Conservation (phyloP, 2,329 filamentous ascomycete species). For the Aspergillus udagawae region DNA sequence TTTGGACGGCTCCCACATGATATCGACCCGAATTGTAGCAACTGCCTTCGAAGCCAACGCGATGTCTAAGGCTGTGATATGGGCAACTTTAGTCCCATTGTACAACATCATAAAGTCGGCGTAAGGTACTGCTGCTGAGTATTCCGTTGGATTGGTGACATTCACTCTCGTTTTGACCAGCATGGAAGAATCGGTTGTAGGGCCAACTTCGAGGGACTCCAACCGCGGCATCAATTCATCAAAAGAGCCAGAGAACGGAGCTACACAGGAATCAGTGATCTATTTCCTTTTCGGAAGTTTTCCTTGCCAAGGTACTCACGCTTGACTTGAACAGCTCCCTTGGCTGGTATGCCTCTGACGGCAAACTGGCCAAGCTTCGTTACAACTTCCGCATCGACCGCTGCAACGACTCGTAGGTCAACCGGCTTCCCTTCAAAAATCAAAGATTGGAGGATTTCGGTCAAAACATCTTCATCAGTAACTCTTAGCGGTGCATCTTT, state of each 20-base stretch:
- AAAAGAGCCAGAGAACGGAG: constrained; percentile 53
- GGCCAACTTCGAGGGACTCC: constrained; percentile 65
- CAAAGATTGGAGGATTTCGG: constrained; percentile 73
- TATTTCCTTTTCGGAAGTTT: constrained; percentile 20
- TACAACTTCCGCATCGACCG: constrained; percentile 75
- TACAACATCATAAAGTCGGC: constrained; percentile 70
- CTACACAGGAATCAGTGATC: constrained; percentile 41
- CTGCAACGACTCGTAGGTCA: constrained; percentile 69
- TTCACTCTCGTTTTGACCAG: constrained; percentile 70
- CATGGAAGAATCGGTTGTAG: constrained; percentile 68
- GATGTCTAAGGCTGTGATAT: constrained; percentile 64
- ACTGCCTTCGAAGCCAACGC: constrained; percentile 67
- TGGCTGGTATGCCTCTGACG: constrained; percentile 75
- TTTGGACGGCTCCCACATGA: constrained; percentile 68
- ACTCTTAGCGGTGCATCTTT: constrained; percentile 77
- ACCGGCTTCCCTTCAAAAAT: constrained; percentile 70
- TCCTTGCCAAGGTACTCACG: constrained; percentile 61
- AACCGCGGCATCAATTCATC: constrained; percentile 60
- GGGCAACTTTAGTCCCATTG: constrained; percentile 71
- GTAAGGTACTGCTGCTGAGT: constrained; percentile 77
- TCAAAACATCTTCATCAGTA: constrained; percentile 73
- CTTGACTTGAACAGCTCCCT: constrained; percentile 86
- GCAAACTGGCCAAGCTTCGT: constrained; percentile 78
- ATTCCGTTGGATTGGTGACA: constrained; percentile 84
- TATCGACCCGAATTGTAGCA: constrained; percentile 61